phyloP scores from a whole-genome alignment of 2,329 filamentous ascomycete genomes.

The Tolypocladium album region DNA sequence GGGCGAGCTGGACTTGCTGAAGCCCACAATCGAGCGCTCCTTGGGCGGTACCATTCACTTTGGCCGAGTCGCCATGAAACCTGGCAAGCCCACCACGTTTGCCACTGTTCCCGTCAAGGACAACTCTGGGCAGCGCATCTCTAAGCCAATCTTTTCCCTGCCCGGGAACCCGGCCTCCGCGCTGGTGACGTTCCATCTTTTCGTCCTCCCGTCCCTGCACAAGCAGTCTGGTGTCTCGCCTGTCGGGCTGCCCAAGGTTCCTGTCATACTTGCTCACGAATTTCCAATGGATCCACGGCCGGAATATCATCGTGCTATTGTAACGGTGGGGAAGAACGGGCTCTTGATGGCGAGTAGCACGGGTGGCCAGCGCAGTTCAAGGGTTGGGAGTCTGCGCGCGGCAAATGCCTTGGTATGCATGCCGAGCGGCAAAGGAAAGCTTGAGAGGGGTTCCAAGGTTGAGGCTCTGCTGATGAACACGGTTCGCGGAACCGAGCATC shows the following conservation, averaged over 20 bases:
- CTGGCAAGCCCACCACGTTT: constrained; percentile 94
- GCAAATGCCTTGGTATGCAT: constrained; percentile 81
- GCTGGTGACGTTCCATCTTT: constrained; percentile 86
- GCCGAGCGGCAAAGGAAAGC: constrained; percentile 50
- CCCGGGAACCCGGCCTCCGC: constrained; percentile 93
- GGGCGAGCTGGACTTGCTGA: constrained; percentile 93
- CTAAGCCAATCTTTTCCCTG: constrained; percentile 74
- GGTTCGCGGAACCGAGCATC: constrained; percentile 14
- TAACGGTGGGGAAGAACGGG: constrained; percentile 57
- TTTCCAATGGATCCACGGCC: constrained; percentile 67
- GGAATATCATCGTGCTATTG: constrained; percentile 83
- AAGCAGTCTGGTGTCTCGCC: constrained; percentile 59
- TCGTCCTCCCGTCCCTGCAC: constrained; percentile 81
- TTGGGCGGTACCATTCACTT: constrained; percentile 93
- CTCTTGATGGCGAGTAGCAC: constrained; percentile 67
- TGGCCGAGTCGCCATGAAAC: constrained; percentile 94
- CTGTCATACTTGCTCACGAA: constrained; percentile 61
- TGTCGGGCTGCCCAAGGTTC: constrained; percentile 59
- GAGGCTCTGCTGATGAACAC: constrained; percentile 71
- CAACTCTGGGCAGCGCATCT: constrained; percentile 43
- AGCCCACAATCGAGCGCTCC: constrained; percentile 85
- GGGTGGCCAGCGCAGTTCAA: constrained; percentile 79
- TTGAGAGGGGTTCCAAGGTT: constrained; percentile 59
- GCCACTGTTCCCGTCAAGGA: constrained; percentile 68
- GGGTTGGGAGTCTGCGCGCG: constrained; percentile 76